phyloP scores from a whole-genome alignment of 176 grass and related monocot species.

The Puya raimondii region DNA sequence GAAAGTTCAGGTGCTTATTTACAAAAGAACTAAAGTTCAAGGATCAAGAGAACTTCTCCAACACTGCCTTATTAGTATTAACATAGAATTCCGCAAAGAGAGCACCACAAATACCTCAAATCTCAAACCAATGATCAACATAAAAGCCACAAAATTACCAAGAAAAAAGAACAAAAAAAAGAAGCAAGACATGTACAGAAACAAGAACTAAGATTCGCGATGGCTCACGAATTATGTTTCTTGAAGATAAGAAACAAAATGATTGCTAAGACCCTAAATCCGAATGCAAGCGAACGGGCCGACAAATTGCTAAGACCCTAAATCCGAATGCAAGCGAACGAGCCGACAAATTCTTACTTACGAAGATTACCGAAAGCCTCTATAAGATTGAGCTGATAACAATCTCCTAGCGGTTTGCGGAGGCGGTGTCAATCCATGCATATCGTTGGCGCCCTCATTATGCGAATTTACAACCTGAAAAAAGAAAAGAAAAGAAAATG shows the following conservation, averaged over 20 bases:
- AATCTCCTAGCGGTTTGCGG: slow-evolving; percentile 11
- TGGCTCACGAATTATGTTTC: background rate
- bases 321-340: background rate
- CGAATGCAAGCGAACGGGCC: background rate
- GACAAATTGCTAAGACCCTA: background rate
- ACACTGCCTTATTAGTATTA: too few relatives aligned
- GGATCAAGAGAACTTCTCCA: too few relatives aligned
- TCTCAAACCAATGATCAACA: too few relatives aligned
- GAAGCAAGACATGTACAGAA: too few relatives aligned
- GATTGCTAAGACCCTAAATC: background rate
- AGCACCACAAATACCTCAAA: too few relatives aligned
- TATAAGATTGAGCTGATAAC: background rate
- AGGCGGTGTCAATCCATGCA: slow-evolving; percentile 15
- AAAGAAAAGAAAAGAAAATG: background rate
- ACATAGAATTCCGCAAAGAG: too few relatives aligned
- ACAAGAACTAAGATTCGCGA: background rate
- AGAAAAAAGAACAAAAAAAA: too few relatives aligned
- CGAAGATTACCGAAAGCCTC: background rate
- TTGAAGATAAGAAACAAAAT: background rate
- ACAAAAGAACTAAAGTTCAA: too few relatives aligned
- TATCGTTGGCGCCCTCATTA: slow-evolving; percentile 7
- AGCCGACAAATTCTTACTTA: background rate
- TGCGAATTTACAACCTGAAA: slow-evolving; percentile 9
- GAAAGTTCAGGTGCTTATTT: too few relatives aligned
- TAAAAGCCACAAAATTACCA: too few relatives aligned